Percentiles rank a stretch among this genome's conserved stretches.
Evolutionary conservation across 2,329 filamentous ascomycete genomes (phyloP).

Genomic region (Tolypocladium amazonense): DNA sequence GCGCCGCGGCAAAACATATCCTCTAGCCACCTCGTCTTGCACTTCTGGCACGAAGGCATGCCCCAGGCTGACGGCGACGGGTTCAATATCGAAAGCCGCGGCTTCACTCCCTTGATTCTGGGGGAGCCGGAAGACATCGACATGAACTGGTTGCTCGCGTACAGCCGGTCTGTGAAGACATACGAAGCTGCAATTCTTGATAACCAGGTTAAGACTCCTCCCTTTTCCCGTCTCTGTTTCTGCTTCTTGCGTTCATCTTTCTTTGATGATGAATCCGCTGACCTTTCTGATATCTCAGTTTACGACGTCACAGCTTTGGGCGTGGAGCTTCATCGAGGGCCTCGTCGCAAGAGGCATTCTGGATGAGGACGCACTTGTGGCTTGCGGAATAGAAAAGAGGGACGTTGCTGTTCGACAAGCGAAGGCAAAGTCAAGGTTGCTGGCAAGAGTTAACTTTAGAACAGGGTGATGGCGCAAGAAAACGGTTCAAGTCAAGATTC

Average conservation of each 20-base stretch:
- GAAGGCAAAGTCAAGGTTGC: background rate
- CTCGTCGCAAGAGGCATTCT: background rate
- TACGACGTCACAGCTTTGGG: background rate
- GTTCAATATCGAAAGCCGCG: background rate
- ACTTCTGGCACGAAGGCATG: background rate
- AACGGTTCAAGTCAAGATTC: no score
- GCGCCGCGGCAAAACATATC: background rate
- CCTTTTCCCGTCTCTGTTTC: background rate
- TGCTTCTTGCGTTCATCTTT: no score
- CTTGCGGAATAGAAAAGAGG: background rate
- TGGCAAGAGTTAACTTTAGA: background rate
- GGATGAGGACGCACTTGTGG: background rate
- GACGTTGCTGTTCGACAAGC: background rate
- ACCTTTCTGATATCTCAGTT: background rate
- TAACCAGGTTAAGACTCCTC: background rate
- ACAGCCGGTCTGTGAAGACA: background rate
- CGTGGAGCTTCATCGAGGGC: background rate
- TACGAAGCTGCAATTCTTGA: background rate
- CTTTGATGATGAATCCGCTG: background rate
- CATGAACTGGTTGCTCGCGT: background rate
- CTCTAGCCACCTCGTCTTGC: background rate
- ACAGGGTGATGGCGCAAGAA: background rate
- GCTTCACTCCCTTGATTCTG: background rate
- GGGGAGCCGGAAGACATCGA: background rate
- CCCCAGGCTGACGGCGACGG: background rate